Evolutionary conservation across 2,329 filamentous ascomycete species (phyloP).

Genomic region (Paecilomyces formosus): DNA sequence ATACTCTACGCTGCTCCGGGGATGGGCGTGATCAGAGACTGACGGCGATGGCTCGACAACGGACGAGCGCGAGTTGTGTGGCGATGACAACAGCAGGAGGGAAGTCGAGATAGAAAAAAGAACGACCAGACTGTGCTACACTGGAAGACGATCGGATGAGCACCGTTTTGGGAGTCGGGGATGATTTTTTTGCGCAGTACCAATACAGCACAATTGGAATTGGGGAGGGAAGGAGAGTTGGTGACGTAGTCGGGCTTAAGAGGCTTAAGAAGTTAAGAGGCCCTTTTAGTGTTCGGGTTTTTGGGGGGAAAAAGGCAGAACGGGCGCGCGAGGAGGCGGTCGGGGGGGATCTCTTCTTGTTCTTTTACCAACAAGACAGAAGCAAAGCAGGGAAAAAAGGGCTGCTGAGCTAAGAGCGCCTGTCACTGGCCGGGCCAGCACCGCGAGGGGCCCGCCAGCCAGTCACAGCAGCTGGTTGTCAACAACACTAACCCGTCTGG

Average conservation of each 20-base stretch:
- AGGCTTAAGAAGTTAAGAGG: constrained; percentile 9
- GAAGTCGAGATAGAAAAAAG: neutral
- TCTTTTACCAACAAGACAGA: too few species aligned
- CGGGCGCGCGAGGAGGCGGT: constrained; percentile 13
- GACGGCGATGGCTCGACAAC: neutral
- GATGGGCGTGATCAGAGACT: constrained; percentile 2
- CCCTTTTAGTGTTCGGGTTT: too few species aligned
- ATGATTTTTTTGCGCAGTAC: neutral
- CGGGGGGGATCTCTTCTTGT: neutral
- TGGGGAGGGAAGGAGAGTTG: constrained; percentile 1
- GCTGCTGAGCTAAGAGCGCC: neutral
- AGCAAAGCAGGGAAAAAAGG: neutral
- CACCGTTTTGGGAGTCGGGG: neutral
- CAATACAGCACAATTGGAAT: neutral
- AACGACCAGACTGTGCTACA: neutral
- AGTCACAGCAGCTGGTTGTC: too few species aligned
- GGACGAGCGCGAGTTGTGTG: constrained; percentile 7
- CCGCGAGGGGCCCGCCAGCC: neutral
- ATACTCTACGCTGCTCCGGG: constrained; percentile 15
- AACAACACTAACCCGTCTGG: neutral
- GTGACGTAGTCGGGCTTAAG: constrained; percentile 32
- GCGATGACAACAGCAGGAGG: constrained; percentile 3
- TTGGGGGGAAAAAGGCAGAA: constrained; percentile 12
- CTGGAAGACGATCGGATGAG: neutral
- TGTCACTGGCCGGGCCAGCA: neutral